phyloP scores from a whole-genome alignment of 495 filamentous ascomycete genomes.

The Neurospora intermedia region DNA sequence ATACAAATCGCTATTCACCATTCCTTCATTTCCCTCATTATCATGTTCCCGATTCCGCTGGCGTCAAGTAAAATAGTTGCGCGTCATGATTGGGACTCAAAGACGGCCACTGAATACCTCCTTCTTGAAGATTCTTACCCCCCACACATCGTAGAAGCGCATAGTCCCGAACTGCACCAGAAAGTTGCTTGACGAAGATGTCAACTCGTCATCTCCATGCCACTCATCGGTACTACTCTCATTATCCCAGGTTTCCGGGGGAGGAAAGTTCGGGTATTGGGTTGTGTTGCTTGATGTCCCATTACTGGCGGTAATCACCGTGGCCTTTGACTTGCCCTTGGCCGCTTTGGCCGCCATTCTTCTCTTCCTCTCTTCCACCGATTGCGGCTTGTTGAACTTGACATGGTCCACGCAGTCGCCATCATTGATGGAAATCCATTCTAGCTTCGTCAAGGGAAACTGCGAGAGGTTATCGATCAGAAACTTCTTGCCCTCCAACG shows the following conservation, averaged over 20 bases:
- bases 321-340: slow-evolving; percentile 15
- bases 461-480: slow-evolving; percentile 42
- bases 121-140: slow-evolving; percentile 41
- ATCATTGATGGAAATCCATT: slow-evolving; percentile 42
- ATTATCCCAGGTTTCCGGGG: slow-evolving; percentile 13
- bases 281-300: neutral
- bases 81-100: slow-evolving; percentile 2
- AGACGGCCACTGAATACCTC: slow-evolving; percentile 32
- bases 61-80: neutral
- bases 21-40: neutral
- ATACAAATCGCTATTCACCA: neutral
- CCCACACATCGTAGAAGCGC: slow-evolving; percentile 36
- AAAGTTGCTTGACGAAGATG: slow-evolving; percentile 3
- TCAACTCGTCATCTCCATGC: slow-evolving; percentile 14
- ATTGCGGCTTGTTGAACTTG: slow-evolving; percentile 13
- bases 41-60: neutral
- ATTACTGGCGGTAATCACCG: neutral
- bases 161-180: slow-evolving; percentile 29
- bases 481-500: slow-evolving; percentile 40
- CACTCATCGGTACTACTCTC: slow-evolving; percentile 22
- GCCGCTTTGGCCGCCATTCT: neutral
- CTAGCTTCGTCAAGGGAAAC: slow-evolving; percentile 38
- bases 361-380: neutral
- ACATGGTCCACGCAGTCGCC: slow-evolving; percentile 32
- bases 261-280: slow-evolving; percentile 12